These are phyloP conservation scores for Hypoxylon sp. DNA, from an alignment of 2,329 filamentous ascomycete species.

Conservation along the genomic window DNA sequence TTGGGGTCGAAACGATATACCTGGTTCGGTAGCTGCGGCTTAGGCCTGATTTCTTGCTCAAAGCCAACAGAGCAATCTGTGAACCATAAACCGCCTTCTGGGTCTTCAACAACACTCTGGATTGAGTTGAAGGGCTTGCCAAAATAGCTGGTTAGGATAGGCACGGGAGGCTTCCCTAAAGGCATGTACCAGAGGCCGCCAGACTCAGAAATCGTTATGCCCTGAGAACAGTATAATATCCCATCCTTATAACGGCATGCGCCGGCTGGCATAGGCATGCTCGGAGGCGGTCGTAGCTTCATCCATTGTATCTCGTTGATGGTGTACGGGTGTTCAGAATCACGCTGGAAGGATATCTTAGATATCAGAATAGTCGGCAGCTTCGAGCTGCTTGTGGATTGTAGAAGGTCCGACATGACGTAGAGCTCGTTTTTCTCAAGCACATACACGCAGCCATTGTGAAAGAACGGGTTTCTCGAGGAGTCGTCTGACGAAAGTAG, in stretches of 20 bases:
- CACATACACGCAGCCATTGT: slow-evolving; percentile 61
- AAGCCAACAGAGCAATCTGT: slow-evolving; percentile 63
- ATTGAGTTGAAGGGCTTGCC: slow-evolving; percentile 64
- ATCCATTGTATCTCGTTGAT: slow-evolving; percentile 57
- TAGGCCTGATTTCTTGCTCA: slow-evolving; percentile 61
- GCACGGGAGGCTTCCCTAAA: slow-evolving; percentile 51
- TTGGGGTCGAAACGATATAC: slow-evolving; percentile 63
- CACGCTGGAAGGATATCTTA: slow-evolving; percentile 51
- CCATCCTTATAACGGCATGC: slow-evolving; percentile 59
- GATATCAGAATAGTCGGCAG: slow-evolving; percentile 64
- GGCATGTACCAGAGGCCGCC: slow-evolving; percentile 56
- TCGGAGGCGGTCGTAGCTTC: slow-evolving; percentile 60
- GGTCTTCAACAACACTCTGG: slow-evolving; percentile 59
- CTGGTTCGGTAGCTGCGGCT: slow-evolving; percentile 62
- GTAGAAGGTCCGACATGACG: slow-evolving; percentile 62
- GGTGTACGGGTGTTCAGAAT: neutral
- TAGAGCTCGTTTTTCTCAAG: slow-evolving; percentile 61
- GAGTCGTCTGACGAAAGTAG: slow-evolving; percentile 59
- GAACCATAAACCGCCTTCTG: slow-evolving; percentile 64
- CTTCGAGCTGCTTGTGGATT: slow-evolving; percentile 55
- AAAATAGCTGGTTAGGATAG: slow-evolving; percentile 61
- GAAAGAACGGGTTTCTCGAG: slow-evolving; percentile 63
- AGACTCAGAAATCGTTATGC: slow-evolving; percentile 47
- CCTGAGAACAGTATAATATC: slow-evolving; percentile 62
- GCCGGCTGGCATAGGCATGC: slow-evolving; percentile 62